Evolutionary conservation across 2,329 filamentous ascomycete genomes (phyloP).

Genomic region (Pseudonectria foliicola): DNA sequence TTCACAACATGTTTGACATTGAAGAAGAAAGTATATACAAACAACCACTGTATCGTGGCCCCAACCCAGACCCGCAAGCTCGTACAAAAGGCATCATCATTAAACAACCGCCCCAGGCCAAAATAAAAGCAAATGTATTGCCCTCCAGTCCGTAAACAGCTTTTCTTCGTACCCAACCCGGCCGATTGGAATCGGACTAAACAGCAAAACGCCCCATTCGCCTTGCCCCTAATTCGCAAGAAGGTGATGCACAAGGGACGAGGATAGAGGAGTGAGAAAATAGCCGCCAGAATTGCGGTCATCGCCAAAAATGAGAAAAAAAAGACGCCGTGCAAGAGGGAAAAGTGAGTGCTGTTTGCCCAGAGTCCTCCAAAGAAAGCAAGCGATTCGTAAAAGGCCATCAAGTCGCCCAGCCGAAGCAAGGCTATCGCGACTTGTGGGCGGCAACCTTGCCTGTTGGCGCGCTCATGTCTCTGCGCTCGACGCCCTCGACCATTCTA

Average conservation of each 20-base stretch:
- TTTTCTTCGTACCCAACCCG: slow-evolving; percentile 5
- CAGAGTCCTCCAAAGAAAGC: too few species aligned
- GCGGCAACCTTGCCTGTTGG: slow-evolving; percentile 29
- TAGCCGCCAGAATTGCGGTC: not conserved
- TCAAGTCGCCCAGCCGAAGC: not conserved
- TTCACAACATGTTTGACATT: slow-evolving; percentile 3
- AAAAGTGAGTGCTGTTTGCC: not conserved
- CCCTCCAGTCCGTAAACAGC: slow-evolving; percentile 6
- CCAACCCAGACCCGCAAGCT: slow-evolving; percentile 4
- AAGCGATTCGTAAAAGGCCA: too few species aligned
- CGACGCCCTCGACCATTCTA: slow-evolving; percentile 45
- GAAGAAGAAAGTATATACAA: slow-evolving; percentile 4
- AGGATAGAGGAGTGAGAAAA: slow-evolving; percentile 1
- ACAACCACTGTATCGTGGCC: slow-evolving; percentile 7
- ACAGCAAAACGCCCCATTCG: slow-evolving; percentile 18
- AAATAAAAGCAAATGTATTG: too few species aligned
- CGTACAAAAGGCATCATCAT: slow-evolving; percentile 5
- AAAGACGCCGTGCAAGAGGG: not conserved
- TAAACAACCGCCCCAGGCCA: not conserved
- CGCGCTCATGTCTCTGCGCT: slow-evolving; percentile 43
- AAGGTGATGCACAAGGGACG: slow-evolving; percentile 2
- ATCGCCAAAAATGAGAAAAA: slow-evolving; percentile 4
- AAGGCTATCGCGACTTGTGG: slow-evolving; percentile 12
- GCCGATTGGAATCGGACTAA: slow-evolving; percentile 1
- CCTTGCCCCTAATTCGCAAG: slow-evolving; percentile 10